phyloP scores from a whole-genome alignment of 768 basidiomycete genomes.

The Lentinula detonsa region DNA sequence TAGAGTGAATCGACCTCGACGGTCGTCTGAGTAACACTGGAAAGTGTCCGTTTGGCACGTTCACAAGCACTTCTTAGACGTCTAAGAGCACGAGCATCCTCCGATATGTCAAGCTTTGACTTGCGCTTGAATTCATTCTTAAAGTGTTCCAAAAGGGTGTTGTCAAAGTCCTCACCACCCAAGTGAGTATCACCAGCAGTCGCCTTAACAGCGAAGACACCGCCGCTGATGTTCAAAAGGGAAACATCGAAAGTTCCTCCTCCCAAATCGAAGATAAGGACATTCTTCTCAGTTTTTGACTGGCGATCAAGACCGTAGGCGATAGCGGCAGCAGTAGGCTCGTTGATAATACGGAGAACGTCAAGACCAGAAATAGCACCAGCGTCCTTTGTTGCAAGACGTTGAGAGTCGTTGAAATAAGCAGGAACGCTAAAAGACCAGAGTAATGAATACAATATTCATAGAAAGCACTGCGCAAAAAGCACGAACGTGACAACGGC shows the following conservation, averaged over 20 bases:
- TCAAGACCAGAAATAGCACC: conserved; percentile 97
- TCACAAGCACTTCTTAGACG: conserved; percentile 97
- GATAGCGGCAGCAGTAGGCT: conserved; percentile 98
- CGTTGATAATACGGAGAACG: conserved; percentile 99
- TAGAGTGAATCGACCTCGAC: conserved; percentile 98
- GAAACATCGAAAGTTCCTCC: conserved; percentile 99
- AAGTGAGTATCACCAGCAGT: conserved; percentile 99
- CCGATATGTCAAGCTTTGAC: conserved; percentile 94
- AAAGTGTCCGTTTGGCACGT: conserved; percentile 98
- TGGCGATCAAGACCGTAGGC: conserved; percentile 98
- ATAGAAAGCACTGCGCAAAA: conserved; percentile 61
- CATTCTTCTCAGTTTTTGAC: conserved; percentile 92
- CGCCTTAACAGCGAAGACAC: conserved; percentile 98
- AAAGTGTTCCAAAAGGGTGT: conserved; percentile 96
- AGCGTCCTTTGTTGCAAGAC: conserved; percentile 98
- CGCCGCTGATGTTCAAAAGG: conserved; percentile 93
- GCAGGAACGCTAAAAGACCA: conserved; percentile 71
- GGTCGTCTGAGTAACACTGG: conserved; percentile 97
- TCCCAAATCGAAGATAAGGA: conserved; percentile 98
- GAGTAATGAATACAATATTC: conserved; percentile 7
- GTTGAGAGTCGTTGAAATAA: conserved; percentile 99
- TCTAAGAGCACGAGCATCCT: conserved; percentile 93
- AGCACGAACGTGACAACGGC: conserved; percentile 90
- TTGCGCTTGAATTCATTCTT: conserved; percentile 99
- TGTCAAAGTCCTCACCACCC: conserved; percentile 99